A percentile compares a stretch with the other conserved stretches of the same genome.
phyloP scores from a whole-genome alignment of 75 land plant genomes.

The Sequoiadendron giganteum region DNA sequence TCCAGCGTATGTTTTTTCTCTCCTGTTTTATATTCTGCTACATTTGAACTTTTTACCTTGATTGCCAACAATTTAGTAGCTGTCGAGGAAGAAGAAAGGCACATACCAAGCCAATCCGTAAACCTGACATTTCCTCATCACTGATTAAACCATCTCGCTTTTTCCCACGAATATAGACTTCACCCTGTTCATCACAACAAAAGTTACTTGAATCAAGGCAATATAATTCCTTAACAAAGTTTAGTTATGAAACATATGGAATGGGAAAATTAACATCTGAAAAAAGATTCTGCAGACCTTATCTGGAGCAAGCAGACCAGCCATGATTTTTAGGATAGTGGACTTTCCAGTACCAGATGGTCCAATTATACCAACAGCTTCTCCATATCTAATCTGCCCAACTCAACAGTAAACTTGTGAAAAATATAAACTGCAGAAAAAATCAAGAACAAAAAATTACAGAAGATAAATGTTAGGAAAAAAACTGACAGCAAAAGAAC shows the following conservation, averaged over 20 bases:
- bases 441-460: not conserved
- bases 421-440: not conserved
- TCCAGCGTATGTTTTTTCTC: not conserved
- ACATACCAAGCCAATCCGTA: slow-evolving; percentile 91
- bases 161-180: slow-evolving; percentile 81
- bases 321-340: slow-evolving; percentile 86
- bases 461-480: not conserved
- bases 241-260: slow-evolving; percentile 4
- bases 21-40: not conserved
- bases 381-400: slow-evolving; percentile 76
- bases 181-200: slow-evolving; percentile 58
- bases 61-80: not conserved
- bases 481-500: not conserved
- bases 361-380: slow-evolving; percentile 97
- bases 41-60: not conserved
- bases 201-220: slow-evolving; percentile 1
- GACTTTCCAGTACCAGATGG: slow-evolving; percentile 99
- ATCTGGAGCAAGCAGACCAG: slow-evolving; percentile 96
- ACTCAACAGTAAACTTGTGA: slow-evolving; percentile 1
- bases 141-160: slow-evolving; percentile 76
- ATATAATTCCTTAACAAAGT: not conserved
- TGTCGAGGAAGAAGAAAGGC: not conserved
- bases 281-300: slow-evolving; percentile 45
- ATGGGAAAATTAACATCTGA: not conserved
- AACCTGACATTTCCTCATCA: slow-evolving; percentile 89